A percentile compares a stretch with the other conserved stretches of the same genome.
phyloP scores from a whole-genome alignment of 2,329 filamentous ascomycete species.

The Blastomyces gilchristii region DNA sequence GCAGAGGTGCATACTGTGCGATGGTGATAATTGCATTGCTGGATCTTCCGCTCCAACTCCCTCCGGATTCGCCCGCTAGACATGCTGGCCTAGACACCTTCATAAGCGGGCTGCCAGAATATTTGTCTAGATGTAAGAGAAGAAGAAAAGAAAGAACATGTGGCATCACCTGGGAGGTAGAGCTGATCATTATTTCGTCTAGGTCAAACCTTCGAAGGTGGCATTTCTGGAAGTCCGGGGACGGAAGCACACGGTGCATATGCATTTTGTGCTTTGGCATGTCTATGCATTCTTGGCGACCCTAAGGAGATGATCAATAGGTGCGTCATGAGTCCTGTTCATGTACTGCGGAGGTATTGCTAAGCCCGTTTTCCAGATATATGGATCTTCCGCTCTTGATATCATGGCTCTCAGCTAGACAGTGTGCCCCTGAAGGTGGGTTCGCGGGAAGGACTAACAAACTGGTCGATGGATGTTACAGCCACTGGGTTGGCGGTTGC shows the following conservation, averaged over 20 bases:
- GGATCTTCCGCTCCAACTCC: conserved; percentile 69
- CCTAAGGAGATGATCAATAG: conserved; percentile 63
- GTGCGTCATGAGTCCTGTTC: conserved; percentile 39
- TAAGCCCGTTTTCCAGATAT: conserved; percentile 42
- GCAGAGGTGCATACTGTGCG: conserved; percentile 82
- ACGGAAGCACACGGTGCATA: conserved; percentile 94
- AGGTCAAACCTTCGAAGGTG: conserved; percentile 93
- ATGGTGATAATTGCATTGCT: conserved; percentile 74
- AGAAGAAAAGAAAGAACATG: conserved; percentile 6
- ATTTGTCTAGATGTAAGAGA: conserved; percentile 67
- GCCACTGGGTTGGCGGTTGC: conserved; percentile 92
- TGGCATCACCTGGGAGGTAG: conserved; percentile 6
- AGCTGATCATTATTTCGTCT: conserved; percentile 10
- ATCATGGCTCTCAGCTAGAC: conserved; percentile 79
- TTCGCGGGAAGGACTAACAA: conserved; percentile 95
- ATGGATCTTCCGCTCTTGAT: conserved; percentile 68
- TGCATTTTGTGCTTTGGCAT: conserved; percentile 86
- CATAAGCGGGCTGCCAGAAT: conserved; percentile 63
- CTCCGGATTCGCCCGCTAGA: conserved; percentile 59
- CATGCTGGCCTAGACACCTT: conserved; percentile 55
- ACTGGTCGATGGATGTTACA: conserved; percentile 95
- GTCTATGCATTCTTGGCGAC: conserved; percentile 72
- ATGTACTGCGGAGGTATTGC: conserved; percentile 3
- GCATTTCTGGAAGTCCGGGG: conserved; percentile 74
- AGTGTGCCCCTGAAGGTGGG: conserved; percentile 84